phyloP scores from a whole-genome alignment of 2,329 filamentous ascomycete species.

The Aschersonia sp. region DNA sequence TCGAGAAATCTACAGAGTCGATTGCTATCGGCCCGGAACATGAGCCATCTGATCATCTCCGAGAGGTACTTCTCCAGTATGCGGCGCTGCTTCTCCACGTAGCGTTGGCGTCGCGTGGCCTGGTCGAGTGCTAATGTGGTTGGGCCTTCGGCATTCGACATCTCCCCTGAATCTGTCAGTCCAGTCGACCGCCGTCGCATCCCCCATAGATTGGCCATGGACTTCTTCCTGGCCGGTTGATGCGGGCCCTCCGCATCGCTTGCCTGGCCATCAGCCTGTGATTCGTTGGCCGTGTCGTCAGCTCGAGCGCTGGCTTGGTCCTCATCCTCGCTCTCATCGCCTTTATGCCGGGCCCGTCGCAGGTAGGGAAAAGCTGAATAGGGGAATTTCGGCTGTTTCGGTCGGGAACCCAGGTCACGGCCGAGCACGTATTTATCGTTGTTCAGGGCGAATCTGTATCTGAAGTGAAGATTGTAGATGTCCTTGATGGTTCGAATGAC shows the following conservation, averaged over 20 bases:
- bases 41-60: conserved; percentile 89
- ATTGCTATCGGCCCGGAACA: conserved; percentile 92
- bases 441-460: conserved; percentile 77
- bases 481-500: conserved; percentile 77
- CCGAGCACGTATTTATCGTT: conserved; percentile 71
- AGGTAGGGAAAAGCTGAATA: conserved; percentile 81
- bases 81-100: conserved; percentile 69
- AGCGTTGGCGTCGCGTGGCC: conserved; percentile 33
- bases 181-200: conserved; percentile 39
- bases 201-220: conserved; percentile 37
- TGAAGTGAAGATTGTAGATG: conserved; percentile 82
- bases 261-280: conserved; percentile 31
- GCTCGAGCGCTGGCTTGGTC: conserved; percentile 24
- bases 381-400: conserved; percentile 82
- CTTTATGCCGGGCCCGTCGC: conserved; percentile 62
- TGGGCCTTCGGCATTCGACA: conserved; percentile 22
- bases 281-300: conserved; percentile 32
- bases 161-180: conserved; percentile 29
- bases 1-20: conserved; percentile 92
- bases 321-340: conserved; percentile 70
- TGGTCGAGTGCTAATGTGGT: conserved; percentile 32
- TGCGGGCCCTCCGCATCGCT: conserved; percentile 18
- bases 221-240: conserved; percentile 27
- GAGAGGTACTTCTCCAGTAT: conserved; percentile 83
- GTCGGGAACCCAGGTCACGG: conserved; percentile 48